These are phyloP conservation scores for Teratosphaeria pseudoeucalypti DNA, from an alignment of 2,329 filamentous ascomycete species.

Conservation along the genomic window DNA sequence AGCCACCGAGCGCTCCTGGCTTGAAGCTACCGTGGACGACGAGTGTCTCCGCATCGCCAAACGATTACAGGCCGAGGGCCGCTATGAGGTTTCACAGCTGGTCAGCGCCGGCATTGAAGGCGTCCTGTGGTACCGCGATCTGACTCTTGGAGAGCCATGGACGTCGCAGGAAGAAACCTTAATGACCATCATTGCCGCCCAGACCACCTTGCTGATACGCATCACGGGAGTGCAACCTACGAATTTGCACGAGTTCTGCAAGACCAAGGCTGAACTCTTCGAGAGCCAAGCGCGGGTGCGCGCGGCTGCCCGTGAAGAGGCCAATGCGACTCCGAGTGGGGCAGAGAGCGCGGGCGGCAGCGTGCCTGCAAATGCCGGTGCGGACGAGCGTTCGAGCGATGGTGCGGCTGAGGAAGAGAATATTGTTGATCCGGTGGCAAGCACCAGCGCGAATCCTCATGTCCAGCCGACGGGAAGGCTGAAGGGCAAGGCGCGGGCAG, in stretches of 20 bases:
- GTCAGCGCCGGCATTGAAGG: background rate
- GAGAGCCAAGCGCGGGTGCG: background rate
- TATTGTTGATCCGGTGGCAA: background rate
- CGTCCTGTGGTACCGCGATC: background rate
- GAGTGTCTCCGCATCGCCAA: background rate
- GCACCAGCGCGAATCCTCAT: background rate
- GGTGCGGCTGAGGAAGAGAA: background rate
- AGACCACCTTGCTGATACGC: background rate
- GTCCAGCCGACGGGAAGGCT: background rate
- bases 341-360: no score
- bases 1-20: background rate
- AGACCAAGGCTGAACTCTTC: background rate
- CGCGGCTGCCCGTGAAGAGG: background rate
- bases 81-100: background rate
- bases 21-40: background rate
- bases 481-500: background rate
- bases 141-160: background rate
- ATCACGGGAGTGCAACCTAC: background rate
- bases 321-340: no score
- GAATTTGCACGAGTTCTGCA: background rate
- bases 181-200: background rate
- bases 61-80: background rate
- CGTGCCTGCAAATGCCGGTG: no score
- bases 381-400: no score
- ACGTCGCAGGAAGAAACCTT: background rate